These are phyloP conservation scores for Camelina sativa DNA, from an alignment of 345 rosid genomes.

Conservation along the genomic window DNA sequence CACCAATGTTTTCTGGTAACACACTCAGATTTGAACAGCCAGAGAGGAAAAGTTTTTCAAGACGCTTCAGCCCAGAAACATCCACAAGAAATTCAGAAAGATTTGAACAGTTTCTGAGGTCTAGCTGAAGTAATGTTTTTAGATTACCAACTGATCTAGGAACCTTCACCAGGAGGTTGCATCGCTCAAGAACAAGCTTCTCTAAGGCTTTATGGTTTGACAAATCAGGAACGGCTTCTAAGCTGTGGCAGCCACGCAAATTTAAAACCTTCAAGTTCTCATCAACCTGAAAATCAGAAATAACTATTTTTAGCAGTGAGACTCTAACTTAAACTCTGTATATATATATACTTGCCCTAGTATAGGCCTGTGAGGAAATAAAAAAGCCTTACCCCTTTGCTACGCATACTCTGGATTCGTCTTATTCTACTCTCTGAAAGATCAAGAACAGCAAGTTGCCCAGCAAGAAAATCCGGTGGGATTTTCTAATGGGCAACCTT, in stretches of 20 bases:
- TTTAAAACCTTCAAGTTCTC: conserved; percentile 38
- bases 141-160: conserved; percentile 39
- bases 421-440: conserved; percentile 64
- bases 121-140: conserved; percentile 32
- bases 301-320: neutral
- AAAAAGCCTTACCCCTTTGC: conserved; percentile 44
- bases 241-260: conserved; percentile 39
- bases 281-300: conserved; percentile 28
- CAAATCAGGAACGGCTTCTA: conserved; percentile 43
- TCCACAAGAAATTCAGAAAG: conserved; percentile 40
- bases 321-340: neutral
- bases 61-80: conserved; percentile 42
- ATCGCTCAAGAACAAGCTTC: conserved; percentile 39
- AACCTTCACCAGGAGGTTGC: conserved; percentile 36
- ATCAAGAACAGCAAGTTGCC: conserved; percentile 67
- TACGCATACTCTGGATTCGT: conserved; percentile 39
- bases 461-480: conserved; percentile 48
- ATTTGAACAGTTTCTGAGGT: conserved; percentile 29
- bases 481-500: conserved; percentile 54
- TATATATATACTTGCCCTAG: neutral
- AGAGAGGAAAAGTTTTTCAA: conserved; percentile 43
- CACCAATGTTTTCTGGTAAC: conserved; percentile 42
- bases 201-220: conserved; percentile 36
- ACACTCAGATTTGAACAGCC: conserved; percentile 42
- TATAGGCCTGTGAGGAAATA: neutral